Percentiles rank a stretch among this genome's conserved stretches.
Evolutionary conservation across 2,329 filamentous ascomycete genomes (phyloP).

Genomic region (Aureobasidium sp.): DNA sequence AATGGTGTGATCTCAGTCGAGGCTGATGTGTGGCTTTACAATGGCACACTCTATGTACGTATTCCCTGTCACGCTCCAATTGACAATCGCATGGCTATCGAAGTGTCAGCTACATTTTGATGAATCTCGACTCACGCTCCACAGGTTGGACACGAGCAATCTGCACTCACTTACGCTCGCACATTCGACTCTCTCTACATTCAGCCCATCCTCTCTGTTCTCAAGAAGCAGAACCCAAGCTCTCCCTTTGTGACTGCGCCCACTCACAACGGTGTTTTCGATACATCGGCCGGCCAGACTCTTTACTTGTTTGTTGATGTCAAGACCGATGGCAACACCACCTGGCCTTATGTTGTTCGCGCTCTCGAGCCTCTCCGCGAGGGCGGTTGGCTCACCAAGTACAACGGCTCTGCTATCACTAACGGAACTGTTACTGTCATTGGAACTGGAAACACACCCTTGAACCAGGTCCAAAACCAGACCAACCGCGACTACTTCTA

Average conservation of each 20-base stretch:
- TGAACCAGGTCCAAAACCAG: conserved; percentile 41
- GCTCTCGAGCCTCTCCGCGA: conserved; percentile 52
- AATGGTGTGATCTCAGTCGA: conserved; percentile 52
- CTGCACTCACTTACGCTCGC: conserved; percentile 44
- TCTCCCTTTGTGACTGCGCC: conserved; percentile 40
- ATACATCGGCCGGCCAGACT: conserved; percentile 49
- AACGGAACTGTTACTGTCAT: conserved; percentile 52
- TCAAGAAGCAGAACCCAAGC: conserved; percentile 50
- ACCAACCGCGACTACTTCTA: conserved; percentile 51
- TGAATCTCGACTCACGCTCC: not conserved
- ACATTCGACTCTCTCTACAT: conserved; percentile 54
- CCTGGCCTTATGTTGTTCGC: conserved; percentile 49
- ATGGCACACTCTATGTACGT: conserved; percentile 28
- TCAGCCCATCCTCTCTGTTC: conserved; percentile 50
- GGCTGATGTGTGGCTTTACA: conserved; percentile 55
- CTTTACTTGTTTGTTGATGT: conserved; percentile 56
- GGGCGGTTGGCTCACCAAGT: conserved; percentile 47
- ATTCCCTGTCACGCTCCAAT: no score
- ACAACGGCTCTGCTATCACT: conserved; percentile 40
- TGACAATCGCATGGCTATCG: not conserved
- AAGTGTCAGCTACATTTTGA: not conserved
- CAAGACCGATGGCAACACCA: conserved; percentile 51
- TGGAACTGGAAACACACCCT: conserved; percentile 52
- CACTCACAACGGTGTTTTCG: conserved; percentile 55
- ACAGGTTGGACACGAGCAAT: conserved; percentile 50